Conservation (phyloP, 2,329 filamentous ascomycete species). For the Westerdykella aurantiaca region DNA sequence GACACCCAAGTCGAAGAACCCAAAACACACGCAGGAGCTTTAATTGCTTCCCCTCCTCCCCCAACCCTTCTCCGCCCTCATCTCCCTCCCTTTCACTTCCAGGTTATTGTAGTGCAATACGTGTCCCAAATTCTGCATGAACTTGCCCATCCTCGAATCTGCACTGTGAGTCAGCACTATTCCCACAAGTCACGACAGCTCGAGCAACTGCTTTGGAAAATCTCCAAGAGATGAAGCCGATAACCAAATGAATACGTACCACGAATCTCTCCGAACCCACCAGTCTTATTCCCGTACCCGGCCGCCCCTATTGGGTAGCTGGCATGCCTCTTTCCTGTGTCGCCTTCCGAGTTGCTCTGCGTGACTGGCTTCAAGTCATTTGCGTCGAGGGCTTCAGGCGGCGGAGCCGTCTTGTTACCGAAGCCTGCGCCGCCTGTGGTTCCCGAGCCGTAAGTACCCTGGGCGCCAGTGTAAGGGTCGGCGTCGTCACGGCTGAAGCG, state of each 20-base stretch:
- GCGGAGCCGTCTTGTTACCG: slow-evolving; percentile 32
- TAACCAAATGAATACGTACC: slow-evolving; percentile 15
- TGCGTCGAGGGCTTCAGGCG: slow-evolving; percentile 6
- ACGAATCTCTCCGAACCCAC: slow-evolving; percentile 12
- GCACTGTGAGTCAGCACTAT: no score
- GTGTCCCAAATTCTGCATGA: slow-evolving; percentile 54
- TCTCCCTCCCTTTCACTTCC: slow-evolving; percentile 46
- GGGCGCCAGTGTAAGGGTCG: slow-evolving; percentile 23
- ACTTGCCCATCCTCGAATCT: slow-evolving; percentile 51
- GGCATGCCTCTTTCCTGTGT: slow-evolving; percentile 18
- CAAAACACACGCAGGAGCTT: background rate
- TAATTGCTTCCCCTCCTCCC: slow-evolving; percentile 5
- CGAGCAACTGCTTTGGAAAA: slow-evolving; percentile 1
- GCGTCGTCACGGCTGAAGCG: slow-evolving; percentile 23
- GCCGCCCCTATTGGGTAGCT: slow-evolving; percentile 32
- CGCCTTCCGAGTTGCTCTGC: no score
- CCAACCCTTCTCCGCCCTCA: slow-evolving; percentile 39
- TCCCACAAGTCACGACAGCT: background rate
- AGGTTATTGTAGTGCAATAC: slow-evolving; percentile 46
- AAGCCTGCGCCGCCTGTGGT: slow-evolving; percentile 32
- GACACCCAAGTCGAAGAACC: background rate
- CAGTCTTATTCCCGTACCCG: slow-evolving; percentile 39
- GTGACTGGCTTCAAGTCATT: slow-evolving; percentile 23
- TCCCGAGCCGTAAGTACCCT: slow-evolving; percentile 28
- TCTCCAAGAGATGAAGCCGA: background rate